Conservation (phyloP, 345 rosid genomes). For the Populus euphratica region DNA sequence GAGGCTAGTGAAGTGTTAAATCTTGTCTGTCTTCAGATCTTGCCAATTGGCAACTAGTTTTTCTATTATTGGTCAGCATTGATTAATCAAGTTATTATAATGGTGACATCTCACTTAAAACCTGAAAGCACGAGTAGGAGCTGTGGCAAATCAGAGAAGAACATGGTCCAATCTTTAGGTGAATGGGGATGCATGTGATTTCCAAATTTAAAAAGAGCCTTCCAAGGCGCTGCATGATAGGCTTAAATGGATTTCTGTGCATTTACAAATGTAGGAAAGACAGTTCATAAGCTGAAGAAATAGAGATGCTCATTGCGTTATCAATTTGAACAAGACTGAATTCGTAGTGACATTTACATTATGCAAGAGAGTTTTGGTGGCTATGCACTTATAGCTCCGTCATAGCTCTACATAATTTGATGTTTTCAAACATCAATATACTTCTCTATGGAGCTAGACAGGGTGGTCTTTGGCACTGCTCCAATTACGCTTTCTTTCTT, state of each 20-base stretch:
- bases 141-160: not conserved
- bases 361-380: not conserved
- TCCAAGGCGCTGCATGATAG: not conserved
- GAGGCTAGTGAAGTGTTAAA: not conserved
- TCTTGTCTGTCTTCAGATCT: not conserved
- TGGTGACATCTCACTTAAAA: not conserved
- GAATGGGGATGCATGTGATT: not conserved
- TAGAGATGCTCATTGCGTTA: not conserved
- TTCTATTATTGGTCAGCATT: not conserved
- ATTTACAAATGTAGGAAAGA: not conserved
- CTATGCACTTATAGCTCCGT: not conserved
- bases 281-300: not conserved
- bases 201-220: not conserved
- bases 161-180: not conserved
- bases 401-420: not conserved
- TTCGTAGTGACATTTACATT: not conserved
- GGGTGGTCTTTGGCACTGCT: slow-evolving; percentile 68
- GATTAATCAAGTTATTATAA: not conserved
- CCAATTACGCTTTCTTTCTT: slow-evolving; percentile 74
- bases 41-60: not conserved
- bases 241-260: not conserved
- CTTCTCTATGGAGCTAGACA: slow-evolving; percentile 54
- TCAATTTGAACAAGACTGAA: not conserved
- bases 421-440: slow-evolving; percentile 37
- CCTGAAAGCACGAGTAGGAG: not conserved